Evolutionary conservation across 1,284 basidiomycete genomes (phyloP).

Genomic region (Fomitiporia mediterranea): DNA sequence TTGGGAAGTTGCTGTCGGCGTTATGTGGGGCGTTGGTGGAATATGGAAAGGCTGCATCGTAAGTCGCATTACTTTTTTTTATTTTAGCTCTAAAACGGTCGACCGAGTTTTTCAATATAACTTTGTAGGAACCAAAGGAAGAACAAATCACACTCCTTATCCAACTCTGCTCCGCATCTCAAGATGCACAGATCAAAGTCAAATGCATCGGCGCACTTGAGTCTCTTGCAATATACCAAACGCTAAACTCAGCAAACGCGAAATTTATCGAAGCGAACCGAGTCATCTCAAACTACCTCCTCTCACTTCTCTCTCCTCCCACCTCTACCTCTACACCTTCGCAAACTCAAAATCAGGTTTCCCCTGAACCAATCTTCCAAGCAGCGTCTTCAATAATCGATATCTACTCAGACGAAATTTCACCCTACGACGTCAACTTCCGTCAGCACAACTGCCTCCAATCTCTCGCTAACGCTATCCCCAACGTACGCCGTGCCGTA

Average conservation of each 20-base stretch:
- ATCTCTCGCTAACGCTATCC: conserved; percentile 48
- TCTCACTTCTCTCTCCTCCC: conserved; percentile 42
- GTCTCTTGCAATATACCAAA: conserved; percentile 72
- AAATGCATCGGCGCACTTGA: conserved; percentile 82
- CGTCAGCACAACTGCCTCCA: conserved; percentile 51
- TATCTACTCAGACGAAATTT: conserved; percentile 88
- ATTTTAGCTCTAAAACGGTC: too few species aligned
- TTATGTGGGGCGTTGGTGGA: conserved; percentile 74
- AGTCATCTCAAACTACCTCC: conserved; percentile 47
- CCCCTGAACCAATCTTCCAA: conserved; percentile 76
- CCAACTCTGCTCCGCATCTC: conserved; percentile 53
- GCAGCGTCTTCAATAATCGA: conserved; percentile 86
- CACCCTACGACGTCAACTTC: conserved; percentile 83
- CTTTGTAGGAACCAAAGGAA: conserved; percentile 43
- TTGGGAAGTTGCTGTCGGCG: conserved; percentile 71
- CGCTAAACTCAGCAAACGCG: too few species aligned
- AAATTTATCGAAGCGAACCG: conserved; percentile 65
- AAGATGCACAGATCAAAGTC: conserved; percentile 55
- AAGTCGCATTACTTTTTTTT: conserved; percentile 23
- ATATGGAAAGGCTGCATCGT: conserved; percentile 65
- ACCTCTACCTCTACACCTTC: conserved; percentile 22
- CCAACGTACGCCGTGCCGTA: conserved; percentile 56
- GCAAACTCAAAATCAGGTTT: conserved; percentile 39
- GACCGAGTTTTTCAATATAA: too few species aligned
- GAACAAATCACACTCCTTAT: conserved; percentile 66